Base-by-base conservation (phyloP, 2,329 filamentous ascomycete genomes). In the Alternaria brassicae region DNA sequence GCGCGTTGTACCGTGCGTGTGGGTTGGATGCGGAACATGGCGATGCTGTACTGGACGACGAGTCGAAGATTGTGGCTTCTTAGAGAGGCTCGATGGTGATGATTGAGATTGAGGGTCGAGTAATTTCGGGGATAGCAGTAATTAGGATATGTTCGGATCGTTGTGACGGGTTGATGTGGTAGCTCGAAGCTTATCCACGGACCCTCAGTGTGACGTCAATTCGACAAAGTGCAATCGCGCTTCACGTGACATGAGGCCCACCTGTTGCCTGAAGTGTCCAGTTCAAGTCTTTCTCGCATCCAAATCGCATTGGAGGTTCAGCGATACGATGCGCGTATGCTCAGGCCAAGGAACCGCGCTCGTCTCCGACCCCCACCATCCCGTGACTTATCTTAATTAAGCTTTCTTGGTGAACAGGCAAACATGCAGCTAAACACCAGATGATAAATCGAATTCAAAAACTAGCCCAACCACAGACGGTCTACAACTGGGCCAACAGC, bases 21-120 rank as follows among this genome's bases (percentile, higher is more conserved):
- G 32, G 63, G 53, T 51, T 67, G 65, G 50, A 60, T 58, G 55
- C 72, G 68, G 59, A 72, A 72, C 72, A 74, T 74, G 21, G 52
- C 61, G n/a, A 44, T 30, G 10, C 30, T 30, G 15, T 15, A 1
- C 3, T 9, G 44, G 19, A 13, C 13, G 2, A n/a, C 13, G 3
- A 1, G 28, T 3, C 0, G 21, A n/a, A 44, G 15, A 8, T 25
- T 50, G n/a, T 28, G 27, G 17, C 4, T 50, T 6, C 21, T 17
- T 4, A 25, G 0, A 12, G 7, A 23, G 8, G 28, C 2, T 4
- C 2, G 19, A 36, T 36, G 15, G 47, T 36, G 13, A n/a, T 44
- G 6, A 12, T 12, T 37, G 44, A 27, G 4, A 9, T n/a, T 34
- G 7, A 21, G 17, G 3, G 19, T 23, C 19, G 19, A 36, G 15